Percentiles rank a stretch among this genome's conserved stretches.
Evolutionary conservation across 441 rosid species (phyloP).

Genomic region (Gossypium davidsonii): DNA sequence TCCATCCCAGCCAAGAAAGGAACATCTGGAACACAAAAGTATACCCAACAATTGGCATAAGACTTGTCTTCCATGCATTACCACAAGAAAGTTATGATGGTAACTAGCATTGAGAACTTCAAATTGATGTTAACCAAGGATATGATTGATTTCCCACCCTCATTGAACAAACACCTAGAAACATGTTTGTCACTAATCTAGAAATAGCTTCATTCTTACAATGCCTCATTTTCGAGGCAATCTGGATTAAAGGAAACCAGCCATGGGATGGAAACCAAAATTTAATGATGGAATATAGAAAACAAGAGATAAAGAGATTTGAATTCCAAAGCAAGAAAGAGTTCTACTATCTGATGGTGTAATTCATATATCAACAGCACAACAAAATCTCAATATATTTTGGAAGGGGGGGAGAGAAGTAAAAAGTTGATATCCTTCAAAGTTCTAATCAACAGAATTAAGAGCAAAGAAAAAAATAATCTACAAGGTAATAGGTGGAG

Average conservation of each 20-base stretch:
- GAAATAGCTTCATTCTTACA: background rate
- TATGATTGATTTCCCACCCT: background rate
- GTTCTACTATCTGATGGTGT: background rate
- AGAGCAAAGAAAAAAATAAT: background rate
- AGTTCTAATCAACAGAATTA: background rate
- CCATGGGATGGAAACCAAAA: background rate
- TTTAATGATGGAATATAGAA: background rate
- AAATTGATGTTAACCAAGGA: background rate
- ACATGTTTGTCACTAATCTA: background rate
- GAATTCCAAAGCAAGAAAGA: background rate
- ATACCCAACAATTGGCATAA: background rate
- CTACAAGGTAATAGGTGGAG: background rate
- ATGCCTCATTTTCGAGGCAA: background rate
- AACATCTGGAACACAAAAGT: background rate
- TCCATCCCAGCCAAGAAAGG: background rate
- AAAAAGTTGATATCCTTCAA: background rate
- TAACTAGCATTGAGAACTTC: background rate
- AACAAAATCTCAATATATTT: background rate
- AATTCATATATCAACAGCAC: background rate
- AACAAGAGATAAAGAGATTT: background rate
- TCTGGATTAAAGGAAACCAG: background rate
- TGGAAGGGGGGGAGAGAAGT: no score
- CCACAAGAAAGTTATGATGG: background rate
- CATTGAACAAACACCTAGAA: background rate
- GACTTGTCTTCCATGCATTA: background rate